Percentiles rank a stretch among this genome's conserved stretches.
Evolutionary conservation across 2,329 filamentous ascomycete genomes (phyloP).

Genomic region (Ophiostoma ips): DNA sequence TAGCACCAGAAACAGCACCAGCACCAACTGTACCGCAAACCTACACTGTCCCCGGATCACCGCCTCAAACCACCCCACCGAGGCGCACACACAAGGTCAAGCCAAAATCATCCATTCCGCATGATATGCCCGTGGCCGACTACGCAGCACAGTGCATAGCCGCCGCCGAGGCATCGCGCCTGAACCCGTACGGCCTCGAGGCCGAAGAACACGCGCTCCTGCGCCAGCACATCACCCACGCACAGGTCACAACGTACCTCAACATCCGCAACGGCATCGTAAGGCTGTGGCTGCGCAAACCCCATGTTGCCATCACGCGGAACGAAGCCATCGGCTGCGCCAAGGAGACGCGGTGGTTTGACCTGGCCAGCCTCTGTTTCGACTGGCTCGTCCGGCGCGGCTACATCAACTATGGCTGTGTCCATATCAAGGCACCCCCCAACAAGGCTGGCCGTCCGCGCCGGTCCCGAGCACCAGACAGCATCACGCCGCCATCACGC

Average conservation of each 20-base stretch:
- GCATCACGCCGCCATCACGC: no score
- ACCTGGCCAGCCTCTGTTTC: constrained; percentile 75
- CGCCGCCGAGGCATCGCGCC: constrained; percentile 75
- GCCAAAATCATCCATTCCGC: constrained; percentile 73
- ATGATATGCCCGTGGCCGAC: constrained; percentile 53
- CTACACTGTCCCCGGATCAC: neutral
- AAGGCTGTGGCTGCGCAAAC: constrained; percentile 77
- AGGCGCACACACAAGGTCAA: constrained; percentile 37
- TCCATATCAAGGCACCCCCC: constrained; percentile 31
- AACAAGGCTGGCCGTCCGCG: neutral
- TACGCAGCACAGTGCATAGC: constrained; percentile 87
- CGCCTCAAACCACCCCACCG: neutral
- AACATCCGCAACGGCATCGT: constrained; percentile 94
- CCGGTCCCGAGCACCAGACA: constrained; percentile 4
- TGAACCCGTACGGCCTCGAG: constrained; percentile 83
- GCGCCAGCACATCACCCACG: constrained; percentile 66
- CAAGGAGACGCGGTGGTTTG: constrained; percentile 76
- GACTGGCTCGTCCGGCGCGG: constrained; percentile 84
- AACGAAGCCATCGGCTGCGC: constrained; percentile 86
- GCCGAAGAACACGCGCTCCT: constrained; percentile 70
- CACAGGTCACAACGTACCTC: constrained; percentile 87
- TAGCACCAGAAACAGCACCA: no score
- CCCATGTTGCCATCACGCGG: constrained; percentile 64
- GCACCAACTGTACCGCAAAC: no score
- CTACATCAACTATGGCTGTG: constrained; percentile 93